Base-by-base conservation (phyloP, 2,329 filamentous ascomycete genomes). In the Trichoderma sp. region DNA sequence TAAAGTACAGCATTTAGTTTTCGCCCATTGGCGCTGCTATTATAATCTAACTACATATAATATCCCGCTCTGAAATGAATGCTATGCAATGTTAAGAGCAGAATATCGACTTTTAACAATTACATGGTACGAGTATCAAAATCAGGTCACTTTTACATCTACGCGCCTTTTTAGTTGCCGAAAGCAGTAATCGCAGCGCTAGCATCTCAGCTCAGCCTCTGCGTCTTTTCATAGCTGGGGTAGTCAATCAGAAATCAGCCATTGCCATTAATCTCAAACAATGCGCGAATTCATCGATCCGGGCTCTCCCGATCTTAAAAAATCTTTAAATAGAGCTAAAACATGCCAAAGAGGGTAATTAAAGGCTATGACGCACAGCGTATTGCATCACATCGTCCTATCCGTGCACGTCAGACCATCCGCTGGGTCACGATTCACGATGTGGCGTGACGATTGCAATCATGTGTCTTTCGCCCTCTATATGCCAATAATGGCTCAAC, bases 321-420 rank as follows among this genome's bases (percentile, higher is more conserved):
- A 16, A 19, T 19, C n/a, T 16, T 19, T 10, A 40, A 55, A 19
- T 49, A 13, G n/a, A 8, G 47, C 47, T 8, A 43, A 24, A n/a
- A 10, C 21, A 40, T 24, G 24, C 40, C 33, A 27, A 31, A 19
- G 29, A 33, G 29, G 27, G 19, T 16, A 61, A 55, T 24, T 27
- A 16, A 16, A 13, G 10, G 53, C 62, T 37, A 57, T 57, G 37
- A 66, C 29, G 53, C 62, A 66, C 40, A 65, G 62, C 35, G 19
- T 24, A 56, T 47, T 65, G 43, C 62, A 65, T 65, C 24, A 57
- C 62, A 66, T 66, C 65, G 65, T 49, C 24, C 21, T 63, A 64
- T 58, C 60, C 67, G 52, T 21, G 33, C 47, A 53, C 19, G 59
- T 69, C 67, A 63, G 59, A 64, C 67, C 67, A 69, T 64, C 49